Conservation (phyloP, 345 rosid genomes). For the Brassica nigra region DNA sequence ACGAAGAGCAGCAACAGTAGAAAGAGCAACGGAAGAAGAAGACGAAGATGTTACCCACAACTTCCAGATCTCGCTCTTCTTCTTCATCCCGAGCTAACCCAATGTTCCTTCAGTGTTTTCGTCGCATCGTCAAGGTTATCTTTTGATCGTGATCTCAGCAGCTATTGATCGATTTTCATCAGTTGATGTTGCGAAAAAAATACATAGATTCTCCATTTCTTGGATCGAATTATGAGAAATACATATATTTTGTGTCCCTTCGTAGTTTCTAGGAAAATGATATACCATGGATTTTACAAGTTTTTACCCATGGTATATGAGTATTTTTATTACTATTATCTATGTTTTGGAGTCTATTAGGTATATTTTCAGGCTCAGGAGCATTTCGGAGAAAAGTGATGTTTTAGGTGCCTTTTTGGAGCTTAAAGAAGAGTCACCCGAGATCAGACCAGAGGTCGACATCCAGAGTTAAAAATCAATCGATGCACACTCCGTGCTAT, state of each 20-base stretch:
- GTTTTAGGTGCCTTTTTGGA: too few relatives aligned
- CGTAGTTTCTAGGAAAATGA: neutral
- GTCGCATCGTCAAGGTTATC: constrained; percentile 92
- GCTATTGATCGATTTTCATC: neutral
- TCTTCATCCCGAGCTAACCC: constrained; percentile 68
- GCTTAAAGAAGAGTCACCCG: too few relatives aligned
- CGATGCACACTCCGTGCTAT: too few relatives aligned
- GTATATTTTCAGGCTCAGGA: too few relatives aligned
- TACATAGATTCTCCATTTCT: constrained; percentile 13
- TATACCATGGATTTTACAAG: too few relatives aligned
- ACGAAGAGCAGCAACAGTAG: neutral
- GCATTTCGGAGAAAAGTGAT: too few relatives aligned
- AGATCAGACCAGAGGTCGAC: too few relatives aligned
- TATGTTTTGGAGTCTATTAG: too few relatives aligned
- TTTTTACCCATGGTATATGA: too few relatives aligned
- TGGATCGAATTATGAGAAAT: constrained; percentile 2
- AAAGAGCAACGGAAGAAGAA: neutral
- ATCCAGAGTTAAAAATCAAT: too few relatives aligned
- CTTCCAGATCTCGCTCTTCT: constrained; percentile 76
- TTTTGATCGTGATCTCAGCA: constrained; percentile 33
- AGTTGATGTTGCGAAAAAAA: neutral
- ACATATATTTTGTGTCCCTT: neutral
- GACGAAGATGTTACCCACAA: constrained; percentile 73
- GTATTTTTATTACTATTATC: too few relatives aligned
- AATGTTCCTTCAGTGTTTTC: constrained; percentile 80